Evolutionary conservation across 768 basidiomycete species (phyloP).

Genomic region (Leccinum arenicola): DNA sequence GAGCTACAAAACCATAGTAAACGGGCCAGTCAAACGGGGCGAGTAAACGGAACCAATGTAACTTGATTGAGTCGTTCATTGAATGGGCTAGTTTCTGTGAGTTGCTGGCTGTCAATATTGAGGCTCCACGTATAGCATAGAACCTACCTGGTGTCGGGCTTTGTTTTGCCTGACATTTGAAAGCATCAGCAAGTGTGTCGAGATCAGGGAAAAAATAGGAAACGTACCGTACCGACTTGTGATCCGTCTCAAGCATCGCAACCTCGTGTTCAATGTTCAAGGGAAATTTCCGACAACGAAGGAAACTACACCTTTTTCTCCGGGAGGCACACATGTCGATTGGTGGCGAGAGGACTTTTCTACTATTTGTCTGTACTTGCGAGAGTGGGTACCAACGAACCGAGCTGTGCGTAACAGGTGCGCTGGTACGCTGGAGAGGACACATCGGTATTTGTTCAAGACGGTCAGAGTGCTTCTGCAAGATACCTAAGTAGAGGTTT

Average conservation of each 20-base stretch:
- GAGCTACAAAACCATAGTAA: constrained; percentile 41
- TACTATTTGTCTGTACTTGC: too few species aligned
- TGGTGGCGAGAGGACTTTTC: too few species aligned
- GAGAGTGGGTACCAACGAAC: too few species aligned
- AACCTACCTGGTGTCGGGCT: constrained; percentile 70
- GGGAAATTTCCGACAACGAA: constrained; percentile 69
- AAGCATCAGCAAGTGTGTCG: constrained; percentile 6
- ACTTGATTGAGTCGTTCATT: constrained; percentile 50
- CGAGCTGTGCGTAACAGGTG: too few species aligned
- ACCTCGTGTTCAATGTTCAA: constrained; percentile 54
- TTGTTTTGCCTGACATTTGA: constrained; percentile 49
- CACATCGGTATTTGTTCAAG: too few species aligned
- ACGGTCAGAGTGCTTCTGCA: too few species aligned
- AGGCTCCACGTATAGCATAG: constrained; percentile 65
- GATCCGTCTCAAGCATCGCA: constrained; percentile 80
- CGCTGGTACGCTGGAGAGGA: too few species aligned
- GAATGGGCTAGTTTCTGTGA: constrained; percentile 51
- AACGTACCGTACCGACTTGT: constrained; percentile 86
- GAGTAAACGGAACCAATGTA: constrained; percentile 39
- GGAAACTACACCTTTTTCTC: constrained; percentile 42
- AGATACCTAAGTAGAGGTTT: too few species aligned
- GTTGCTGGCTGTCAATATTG: constrained; percentile 67
- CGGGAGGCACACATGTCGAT: too few species aligned
- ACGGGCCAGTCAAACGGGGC: too few species aligned
- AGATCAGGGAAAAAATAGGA: neutral